A percentile compares a stretch with the other conserved stretches of the same genome.
phyloP scores from a whole-genome alignment of 148 eudicot genomes.

The Agrostemma githago region DNA sequence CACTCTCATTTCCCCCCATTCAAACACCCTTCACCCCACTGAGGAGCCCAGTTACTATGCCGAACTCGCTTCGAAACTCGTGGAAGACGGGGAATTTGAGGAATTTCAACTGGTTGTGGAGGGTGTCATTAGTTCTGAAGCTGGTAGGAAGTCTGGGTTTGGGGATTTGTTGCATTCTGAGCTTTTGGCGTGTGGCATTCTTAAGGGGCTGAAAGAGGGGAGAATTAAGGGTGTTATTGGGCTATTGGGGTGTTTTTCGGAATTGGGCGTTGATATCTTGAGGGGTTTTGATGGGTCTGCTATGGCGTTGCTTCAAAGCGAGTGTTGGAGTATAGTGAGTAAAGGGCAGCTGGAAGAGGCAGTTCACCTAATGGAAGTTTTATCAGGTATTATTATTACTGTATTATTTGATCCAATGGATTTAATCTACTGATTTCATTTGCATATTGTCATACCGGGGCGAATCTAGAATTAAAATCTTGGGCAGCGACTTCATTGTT shows the following conservation, averaged over 20 bases:
- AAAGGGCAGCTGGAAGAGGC: conserved; percentile 40
- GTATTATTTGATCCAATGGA: background rate
- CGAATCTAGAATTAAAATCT: no score
- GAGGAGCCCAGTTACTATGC: conserved; percentile 34
- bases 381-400: conserved; percentile 38
- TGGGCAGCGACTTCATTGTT: no score
- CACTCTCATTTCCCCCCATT: conserved; percentile 26
- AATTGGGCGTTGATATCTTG: conserved; percentile 51
- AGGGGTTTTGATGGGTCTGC: conserved; percentile 48
- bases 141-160: conserved; percentile 24
- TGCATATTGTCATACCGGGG: no score
- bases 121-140: conserved; percentile 32
- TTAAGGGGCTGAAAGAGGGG: conserved; percentile 36
- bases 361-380: conserved; percentile 47
- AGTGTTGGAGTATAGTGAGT: conserved; percentile 31
- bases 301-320: conserved; percentile 32
- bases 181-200: conserved; percentile 39
- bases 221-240: conserved; percentile 32
- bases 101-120: conserved; percentile 55
- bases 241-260: conserved; percentile 33
- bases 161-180: conserved; percentile 33
- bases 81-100: conserved; percentile 42
- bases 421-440: background rate
- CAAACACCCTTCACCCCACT: conserved; percentile 1
- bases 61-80: conserved; percentile 53